Evolutionary conservation across 257 asterid genomes (phyloP).

Genomic region (Ilex aquifolium): DNA sequence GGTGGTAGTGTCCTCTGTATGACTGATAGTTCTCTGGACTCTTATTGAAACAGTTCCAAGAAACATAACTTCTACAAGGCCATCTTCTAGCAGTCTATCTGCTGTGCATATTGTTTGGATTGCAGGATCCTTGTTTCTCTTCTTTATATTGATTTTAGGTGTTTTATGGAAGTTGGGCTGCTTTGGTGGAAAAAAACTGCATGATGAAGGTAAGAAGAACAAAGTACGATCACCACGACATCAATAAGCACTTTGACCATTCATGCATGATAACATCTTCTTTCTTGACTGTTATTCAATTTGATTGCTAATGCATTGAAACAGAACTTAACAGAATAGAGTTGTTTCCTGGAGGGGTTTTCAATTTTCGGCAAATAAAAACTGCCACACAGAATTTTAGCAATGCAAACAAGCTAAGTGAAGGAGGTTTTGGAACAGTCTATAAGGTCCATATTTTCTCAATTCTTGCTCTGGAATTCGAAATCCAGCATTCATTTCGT

Average conservation of each 20-base stretch:
- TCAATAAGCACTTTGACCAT: not conserved
- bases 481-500: not conserved
- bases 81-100: not conserved
- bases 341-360: conserved; percentile 32
- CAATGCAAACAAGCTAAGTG: conserved; percentile 35
- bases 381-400: conserved; percentile 36
- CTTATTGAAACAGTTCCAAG: no score
- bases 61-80: no score
- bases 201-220: conserved; percentile 46
- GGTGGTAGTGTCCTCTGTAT: not conserved
- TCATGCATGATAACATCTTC: not conserved
- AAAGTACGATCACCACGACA: no score
- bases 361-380: conserved; percentile 33
- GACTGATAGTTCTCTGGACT: no score
- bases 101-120: conserved; percentile 47
- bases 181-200: conserved; percentile 38
- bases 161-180: conserved; percentile 58
- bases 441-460: conserved; percentile 23
- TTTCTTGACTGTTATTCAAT: no score
- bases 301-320: no score
- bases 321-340: conserved; percentile 38
- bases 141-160: conserved; percentile 29
- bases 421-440: conserved; percentile 46
- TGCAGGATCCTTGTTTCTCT: conserved; percentile 32
- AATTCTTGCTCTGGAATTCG: no score